Percentiles rank a stretch among this genome's conserved stretches.
Conservation (phyloP, 2,329 filamentous ascomycete genomes). For the Alternaria dauci region DNA sequence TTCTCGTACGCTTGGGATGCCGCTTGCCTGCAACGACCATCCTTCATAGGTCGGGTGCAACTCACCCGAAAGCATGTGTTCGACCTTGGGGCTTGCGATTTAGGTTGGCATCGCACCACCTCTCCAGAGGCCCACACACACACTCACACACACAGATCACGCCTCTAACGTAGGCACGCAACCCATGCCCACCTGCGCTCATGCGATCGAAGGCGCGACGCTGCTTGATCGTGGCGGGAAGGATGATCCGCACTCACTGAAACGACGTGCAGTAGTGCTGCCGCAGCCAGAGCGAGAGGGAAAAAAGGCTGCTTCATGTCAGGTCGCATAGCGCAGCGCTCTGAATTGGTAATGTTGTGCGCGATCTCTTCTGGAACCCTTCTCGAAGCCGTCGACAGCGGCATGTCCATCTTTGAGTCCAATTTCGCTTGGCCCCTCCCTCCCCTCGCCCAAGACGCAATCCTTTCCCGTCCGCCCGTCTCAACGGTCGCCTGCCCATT, state of each 20-base stretch:
- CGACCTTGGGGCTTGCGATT: constrained; percentile 8
- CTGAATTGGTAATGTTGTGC: constrained; percentile 5
- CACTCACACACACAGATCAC: neutral
- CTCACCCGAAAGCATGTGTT: constrained; percentile 15
- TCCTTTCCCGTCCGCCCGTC: constrained; percentile 37
- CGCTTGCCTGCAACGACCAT: neutral
- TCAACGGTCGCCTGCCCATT: constrained; percentile 30
- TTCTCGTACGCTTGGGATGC: neutral
- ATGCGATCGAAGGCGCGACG: constrained; percentile 13
- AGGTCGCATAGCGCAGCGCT: neutral
- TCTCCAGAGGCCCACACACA: neutral
- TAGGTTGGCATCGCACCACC: constrained; percentile 13
- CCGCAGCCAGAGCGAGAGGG: constrained; percentile 7
- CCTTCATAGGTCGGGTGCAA: constrained; percentile 11
- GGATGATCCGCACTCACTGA: constrained; percentile 28
- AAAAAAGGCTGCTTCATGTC: constrained; percentile 10
- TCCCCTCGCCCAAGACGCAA: constrained; percentile 15
- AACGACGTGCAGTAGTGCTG: constrained; percentile 28
- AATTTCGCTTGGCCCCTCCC: constrained; percentile 27
- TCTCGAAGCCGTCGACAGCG: constrained; percentile 21
- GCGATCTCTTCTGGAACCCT: constrained; percentile 22
- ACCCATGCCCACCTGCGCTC: neutral
- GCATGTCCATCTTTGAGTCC: constrained; percentile 15
- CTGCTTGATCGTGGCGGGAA: constrained; percentile 23
- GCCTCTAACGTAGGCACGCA: neutral